A percentile compares a stretch with the other conserved stretches of the same genome.
Evolutionary conservation across 2,329 filamentous ascomycete genomes (phyloP).

Genomic region (Monilinia fructigena): DNA sequence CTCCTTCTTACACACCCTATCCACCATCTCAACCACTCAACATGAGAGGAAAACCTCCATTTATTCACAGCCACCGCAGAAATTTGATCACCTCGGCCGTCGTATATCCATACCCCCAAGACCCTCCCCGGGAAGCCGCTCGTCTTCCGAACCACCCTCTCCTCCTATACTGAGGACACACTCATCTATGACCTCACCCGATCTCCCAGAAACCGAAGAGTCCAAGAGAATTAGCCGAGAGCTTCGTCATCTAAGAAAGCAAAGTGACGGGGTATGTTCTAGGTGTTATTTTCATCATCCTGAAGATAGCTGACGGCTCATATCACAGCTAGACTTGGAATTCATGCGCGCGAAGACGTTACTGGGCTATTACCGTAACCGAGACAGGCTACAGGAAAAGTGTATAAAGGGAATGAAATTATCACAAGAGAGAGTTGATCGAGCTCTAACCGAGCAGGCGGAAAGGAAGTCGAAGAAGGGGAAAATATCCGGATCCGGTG

Average conservation of each 20-base stretch:
- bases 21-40: background rate
- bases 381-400: constrained; percentile 10
- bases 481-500: background rate
- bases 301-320: background rate
- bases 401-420: background rate
- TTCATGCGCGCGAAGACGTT: constrained; percentile 16
- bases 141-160: background rate
- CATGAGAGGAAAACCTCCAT: constrained; percentile 16
- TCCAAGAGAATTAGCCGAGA: background rate
- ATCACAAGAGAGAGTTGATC: constrained; percentile 17
- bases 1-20: constrained; percentile 15
- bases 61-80: background rate
- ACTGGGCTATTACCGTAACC: constrained; percentile 15
- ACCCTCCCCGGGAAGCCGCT: background rate
- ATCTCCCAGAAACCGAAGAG: constrained; percentile 11
- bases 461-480: constrained; percentile 6
- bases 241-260: background rate
- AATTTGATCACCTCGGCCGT: constrained; percentile 16
- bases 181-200: background rate
- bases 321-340: constrained; percentile 6
- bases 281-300: background rate
- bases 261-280: constrained; percentile 10
- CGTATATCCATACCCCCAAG: background rate
- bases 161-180: background rate
- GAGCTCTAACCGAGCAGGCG: constrained; percentile 8